Evolutionary conservation across 192 early-diverging fungal genomes (phyloP).

Genomic region (Linderina pennispora): DNA sequence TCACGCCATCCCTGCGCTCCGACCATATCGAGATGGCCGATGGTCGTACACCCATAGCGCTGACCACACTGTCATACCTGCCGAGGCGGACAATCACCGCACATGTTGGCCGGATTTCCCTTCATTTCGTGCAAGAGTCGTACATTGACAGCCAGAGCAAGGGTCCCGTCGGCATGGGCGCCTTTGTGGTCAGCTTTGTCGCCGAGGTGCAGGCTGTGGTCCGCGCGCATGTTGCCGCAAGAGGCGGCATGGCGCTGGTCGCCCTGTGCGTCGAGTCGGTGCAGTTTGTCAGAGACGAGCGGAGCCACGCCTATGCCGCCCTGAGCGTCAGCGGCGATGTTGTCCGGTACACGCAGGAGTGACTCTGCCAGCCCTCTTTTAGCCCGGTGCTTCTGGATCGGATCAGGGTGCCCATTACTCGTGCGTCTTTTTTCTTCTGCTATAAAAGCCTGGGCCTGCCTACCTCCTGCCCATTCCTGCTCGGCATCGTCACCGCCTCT

Average conservation of each 20-base stretch:
- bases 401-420: no score
- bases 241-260: constrained; percentile 72
- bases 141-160: constrained; percentile 18
- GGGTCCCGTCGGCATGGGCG: constrained; percentile 60
- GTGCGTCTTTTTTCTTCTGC: no score
- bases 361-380: no score
- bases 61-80: constrained; percentile 62
- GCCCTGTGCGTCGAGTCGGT: constrained; percentile 59
- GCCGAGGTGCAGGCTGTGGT: constrained; percentile 60
- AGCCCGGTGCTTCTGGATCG: no score
- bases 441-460: no score
- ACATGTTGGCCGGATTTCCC: constrained; percentile 63
- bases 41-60: constrained; percentile 48
- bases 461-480: no score
- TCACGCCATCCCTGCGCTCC: background rate
- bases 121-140: constrained; percentile 79
- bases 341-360: constrained; percentile 2
- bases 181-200: constrained; percentile 64
- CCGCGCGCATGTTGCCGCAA: constrained; percentile 58
- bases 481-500: no score
- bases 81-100: constrained; percentile 48
- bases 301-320: constrained; percentile 68
- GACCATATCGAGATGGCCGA: background rate
- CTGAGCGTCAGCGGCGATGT: constrained; percentile 37
- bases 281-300: constrained; percentile 58